phyloP scores from a whole-genome alignment of 2,329 filamentous ascomycete genomes.

The Penicillium griseofulvum region DNA sequence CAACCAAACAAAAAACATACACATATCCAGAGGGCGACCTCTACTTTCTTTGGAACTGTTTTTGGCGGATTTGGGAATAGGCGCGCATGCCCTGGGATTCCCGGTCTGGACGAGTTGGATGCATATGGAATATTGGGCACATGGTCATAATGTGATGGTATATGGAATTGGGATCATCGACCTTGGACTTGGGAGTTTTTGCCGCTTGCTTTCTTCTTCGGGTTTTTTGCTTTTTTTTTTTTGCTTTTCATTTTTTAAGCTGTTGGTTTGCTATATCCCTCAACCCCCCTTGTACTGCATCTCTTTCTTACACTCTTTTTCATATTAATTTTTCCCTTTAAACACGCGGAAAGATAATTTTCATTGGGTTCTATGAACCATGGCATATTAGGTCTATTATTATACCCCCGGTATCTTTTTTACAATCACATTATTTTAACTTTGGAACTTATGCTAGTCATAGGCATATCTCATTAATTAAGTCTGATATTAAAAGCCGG shows the following conservation, averaged over 20 bases:
- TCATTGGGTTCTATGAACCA: slow-evolving; percentile 7
- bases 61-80: slow-evolving; percentile 10
- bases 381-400: slow-evolving; percentile 14
- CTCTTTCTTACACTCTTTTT: slow-evolving; percentile 14
- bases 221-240: slow-evolving; percentile 3
- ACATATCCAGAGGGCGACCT: slow-evolving; percentile 26
- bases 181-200: slow-evolving; percentile 8
- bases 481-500: not conserved
- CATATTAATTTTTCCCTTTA: not conserved
- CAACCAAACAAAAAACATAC: slow-evolving; percentile 16
- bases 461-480: slow-evolving; percentile 13
- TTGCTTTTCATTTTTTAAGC: not conserved
- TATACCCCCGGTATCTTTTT: slow-evolving; percentile 12
- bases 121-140: slow-evolving; percentile 9
- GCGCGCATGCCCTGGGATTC: slow-evolving; percentile 6
- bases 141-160: slow-evolving; percentile 9
- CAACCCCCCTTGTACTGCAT: slow-evolving; percentile 9
- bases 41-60: slow-evolving; percentile 18
- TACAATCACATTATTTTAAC: not conserved
- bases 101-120: slow-evolving; percentile 4
- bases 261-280: slow-evolving; percentile 14
- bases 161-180: slow-evolving; percentile 6
- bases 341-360: slow-evolving; percentile 24
- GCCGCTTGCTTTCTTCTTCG: slow-evolving; percentile 2
- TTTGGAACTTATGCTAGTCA: slow-evolving; percentile 1